phyloP scores from a whole-genome alignment of 2,329 filamentous ascomycete genomes.

The Colletotrichum chrysophilum region DNA sequence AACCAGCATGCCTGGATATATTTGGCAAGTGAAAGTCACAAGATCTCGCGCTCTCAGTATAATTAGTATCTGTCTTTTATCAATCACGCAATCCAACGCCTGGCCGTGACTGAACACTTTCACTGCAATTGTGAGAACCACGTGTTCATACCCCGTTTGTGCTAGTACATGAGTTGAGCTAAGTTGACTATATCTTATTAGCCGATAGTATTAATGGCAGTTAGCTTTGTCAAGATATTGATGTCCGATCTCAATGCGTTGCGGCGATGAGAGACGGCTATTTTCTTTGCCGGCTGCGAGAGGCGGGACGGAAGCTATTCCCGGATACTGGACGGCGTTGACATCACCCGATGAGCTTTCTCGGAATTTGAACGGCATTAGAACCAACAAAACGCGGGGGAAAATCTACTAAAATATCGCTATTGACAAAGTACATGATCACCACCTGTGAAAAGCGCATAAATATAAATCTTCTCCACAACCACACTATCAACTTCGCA shows the following conservation, averaged over 20 bases:
- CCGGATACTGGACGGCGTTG: not conserved
- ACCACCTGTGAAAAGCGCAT: not conserved
- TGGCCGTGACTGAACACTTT: not conserved
- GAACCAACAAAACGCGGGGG: not conserved
- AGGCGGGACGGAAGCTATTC: not conserved
- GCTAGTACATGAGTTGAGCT: not conserved
- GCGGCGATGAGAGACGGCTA: not conserved
- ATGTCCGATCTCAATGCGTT: not conserved
- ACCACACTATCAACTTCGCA: not conserved
- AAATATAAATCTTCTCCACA: not conserved
- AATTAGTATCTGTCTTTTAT: not conserved
- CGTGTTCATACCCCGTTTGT: not conserved
- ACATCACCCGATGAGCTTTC: not conserved
- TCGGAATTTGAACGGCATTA: not conserved
- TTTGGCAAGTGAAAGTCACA: not conserved
- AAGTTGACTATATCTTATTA: not conserved
- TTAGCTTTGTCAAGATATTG: not conserved
- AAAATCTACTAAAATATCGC: fast-evolving
- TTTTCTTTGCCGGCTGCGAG: not conserved
- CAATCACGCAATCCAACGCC: not conserved
- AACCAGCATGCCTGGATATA: fast-evolving
- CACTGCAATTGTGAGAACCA: not conserved
- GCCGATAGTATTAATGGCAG: not conserved
- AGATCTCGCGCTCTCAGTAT: not conserved
- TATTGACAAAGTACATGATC: not conserved